Evolutionary conservation across 2,329 filamentous ascomycete genomes (phyloP).

Genomic region (Beauveria sp.): DNA sequence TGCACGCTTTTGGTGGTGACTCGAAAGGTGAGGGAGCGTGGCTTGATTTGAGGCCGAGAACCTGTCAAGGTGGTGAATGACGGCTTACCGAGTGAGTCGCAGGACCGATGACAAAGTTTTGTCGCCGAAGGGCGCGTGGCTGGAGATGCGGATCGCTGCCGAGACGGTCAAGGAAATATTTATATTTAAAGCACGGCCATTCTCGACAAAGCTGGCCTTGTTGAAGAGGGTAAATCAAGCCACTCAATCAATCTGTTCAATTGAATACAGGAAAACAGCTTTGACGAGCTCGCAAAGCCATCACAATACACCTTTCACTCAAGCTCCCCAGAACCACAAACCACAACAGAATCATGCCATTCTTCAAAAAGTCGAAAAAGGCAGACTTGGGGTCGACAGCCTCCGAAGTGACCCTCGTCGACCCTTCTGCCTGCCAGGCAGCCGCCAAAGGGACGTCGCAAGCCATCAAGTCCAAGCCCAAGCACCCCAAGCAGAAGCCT

Average conservation of each 20-base stretch:
- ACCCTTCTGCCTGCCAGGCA: neutral
- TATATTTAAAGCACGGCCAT: neutral
- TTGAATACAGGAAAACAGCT: neutral
- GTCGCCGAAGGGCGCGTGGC: neutral
- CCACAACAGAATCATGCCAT: neutral
- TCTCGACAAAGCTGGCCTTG: neutral
- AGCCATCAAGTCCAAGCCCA: neutral
- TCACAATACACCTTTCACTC: neutral
- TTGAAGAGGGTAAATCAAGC: neutral
- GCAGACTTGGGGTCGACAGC: neutral
- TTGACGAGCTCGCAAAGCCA: neutral
- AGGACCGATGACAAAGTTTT: neutral
- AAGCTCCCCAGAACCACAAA: neutral
- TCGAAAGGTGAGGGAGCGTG: neutral
- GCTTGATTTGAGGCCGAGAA: neutral
- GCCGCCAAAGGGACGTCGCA: neutral
- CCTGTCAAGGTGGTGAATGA: neutral
- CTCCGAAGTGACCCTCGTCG: constrained; percentile 8
- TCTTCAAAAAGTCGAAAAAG: constrained; percentile 4
- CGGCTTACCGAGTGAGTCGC: constrained; percentile 5
- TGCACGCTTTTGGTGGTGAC: neutral
- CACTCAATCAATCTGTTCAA: neutral
- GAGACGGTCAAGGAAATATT: neutral
- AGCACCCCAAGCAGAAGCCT: neutral
- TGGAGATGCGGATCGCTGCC: neutral